Evolutionary conservation across 495 filamentous ascomycete species (phyloP).

Genomic region (Neurospora sp.): DNA sequence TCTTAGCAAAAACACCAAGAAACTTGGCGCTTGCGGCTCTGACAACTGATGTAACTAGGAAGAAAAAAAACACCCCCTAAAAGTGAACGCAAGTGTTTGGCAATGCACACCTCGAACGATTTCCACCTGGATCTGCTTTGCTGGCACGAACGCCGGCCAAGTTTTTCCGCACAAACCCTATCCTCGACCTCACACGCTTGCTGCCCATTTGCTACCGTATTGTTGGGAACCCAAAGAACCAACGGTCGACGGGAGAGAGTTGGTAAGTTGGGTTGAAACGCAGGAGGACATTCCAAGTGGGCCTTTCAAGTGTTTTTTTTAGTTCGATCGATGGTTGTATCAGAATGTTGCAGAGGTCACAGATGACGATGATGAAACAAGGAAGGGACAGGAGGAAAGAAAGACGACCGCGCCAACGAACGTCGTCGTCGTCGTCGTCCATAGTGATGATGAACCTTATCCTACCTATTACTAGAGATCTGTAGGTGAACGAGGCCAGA

Average conservation of each 20-base stretch:
- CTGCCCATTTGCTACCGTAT: background rate
- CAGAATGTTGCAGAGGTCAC: background rate
- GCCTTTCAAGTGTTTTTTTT: background rate
- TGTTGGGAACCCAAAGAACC: background rate
- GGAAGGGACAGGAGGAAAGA: background rate
- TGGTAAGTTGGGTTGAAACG: constrained; percentile 6
- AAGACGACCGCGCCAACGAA: background rate
- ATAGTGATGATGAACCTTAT: background rate
- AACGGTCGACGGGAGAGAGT: background rate
- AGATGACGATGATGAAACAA: background rate
- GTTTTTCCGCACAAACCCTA: background rate
- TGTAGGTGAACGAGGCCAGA: background rate
- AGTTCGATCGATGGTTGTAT: background rate
- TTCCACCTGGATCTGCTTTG: background rate
- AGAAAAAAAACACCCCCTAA: background rate
- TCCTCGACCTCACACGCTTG: background rate
- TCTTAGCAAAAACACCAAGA: background rate
- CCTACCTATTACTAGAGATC: background rate
- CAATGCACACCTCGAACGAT: background rate
- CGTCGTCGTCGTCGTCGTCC: background rate
- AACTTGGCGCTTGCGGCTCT: background rate
- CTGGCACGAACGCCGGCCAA: background rate
- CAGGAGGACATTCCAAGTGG: background rate
- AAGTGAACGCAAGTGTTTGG: background rate
- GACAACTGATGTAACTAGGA: background rate